Evolutionary conservation across 352 stramenopile species (phyloP), one percentile per base, ranked within the genome.

Genomic region (Pythium sukuiense): DNA sequence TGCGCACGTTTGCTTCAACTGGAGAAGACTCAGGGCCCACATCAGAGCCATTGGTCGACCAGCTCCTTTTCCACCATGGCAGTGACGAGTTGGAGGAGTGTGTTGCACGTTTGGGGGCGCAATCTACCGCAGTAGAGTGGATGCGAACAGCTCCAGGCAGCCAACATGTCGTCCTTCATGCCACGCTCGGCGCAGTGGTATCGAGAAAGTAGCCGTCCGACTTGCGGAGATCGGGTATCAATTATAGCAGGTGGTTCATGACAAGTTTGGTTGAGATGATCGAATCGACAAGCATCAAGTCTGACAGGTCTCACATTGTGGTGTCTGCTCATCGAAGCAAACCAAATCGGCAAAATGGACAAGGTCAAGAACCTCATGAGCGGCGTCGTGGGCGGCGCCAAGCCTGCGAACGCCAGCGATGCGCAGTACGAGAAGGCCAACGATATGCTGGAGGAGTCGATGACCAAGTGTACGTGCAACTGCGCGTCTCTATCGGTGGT

Each of bases 381-480:
- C 66, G 73, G 68, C 39, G 61, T 62, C 59, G 74, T 76, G 50
- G 70, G 72, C 32, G 70, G 72, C 35, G 72, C 77, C 53, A 18
- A 53, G 30, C 32, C 66, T 3, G 50, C 43, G 39, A 59, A 53
- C 37, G 37, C 64, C 18, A 75, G 41, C 11, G 61, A 70, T 4
- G 61, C 60, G 46, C 59, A 78, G 55, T 73, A 74, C 56, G 58
- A 65, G 41, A 68, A 72, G n/a, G 55, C 64, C 20, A 60, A 66
- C 18, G 71, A 87, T 35, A 92, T 95, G 82, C 77, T 82, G 39
- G 77, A 92, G 64, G 74, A 76, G 48, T 69, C 85, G 27, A 54
- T 93, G 50, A 76, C 63, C 49, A 93, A 90, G 53, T 95, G 87
- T 93, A 66, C 59, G 79, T 76, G 32, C 45, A 29, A 12, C n/a